These are phyloP conservation scores for Quercus gilva DNA, from an alignment of 306 rosid genomes.

Conservation along the genomic window DNA sequence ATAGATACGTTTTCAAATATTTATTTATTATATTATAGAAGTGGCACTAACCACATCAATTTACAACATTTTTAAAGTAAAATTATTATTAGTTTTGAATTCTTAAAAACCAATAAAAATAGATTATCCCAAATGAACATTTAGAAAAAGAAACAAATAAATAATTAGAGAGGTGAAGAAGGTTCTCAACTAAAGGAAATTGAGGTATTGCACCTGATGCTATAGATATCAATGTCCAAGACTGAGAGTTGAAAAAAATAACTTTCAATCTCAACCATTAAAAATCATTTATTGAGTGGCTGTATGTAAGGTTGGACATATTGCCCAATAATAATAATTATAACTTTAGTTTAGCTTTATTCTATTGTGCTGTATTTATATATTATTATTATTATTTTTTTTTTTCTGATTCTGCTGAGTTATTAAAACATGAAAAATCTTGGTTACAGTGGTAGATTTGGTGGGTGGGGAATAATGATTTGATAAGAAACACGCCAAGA, in stretches of 20 bases:
- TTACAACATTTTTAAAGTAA: no score
- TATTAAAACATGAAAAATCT: not conserved
- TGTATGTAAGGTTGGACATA: not conserved
- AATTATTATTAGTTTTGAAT: no score
- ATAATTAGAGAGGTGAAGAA: not conserved
- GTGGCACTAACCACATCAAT: no score
- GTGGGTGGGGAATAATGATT: slow-evolving; percentile 40
- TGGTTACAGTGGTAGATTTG: slow-evolving; percentile 17
- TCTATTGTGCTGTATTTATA: not conserved
- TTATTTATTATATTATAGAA: no score
- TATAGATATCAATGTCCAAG: no score
- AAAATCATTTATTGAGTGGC: not conserved
- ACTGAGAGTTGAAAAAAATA: no score
- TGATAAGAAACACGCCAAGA: slow-evolving; percentile 2
- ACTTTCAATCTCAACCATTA: no score
- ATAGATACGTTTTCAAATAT: no score
- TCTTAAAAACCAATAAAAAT: no score
- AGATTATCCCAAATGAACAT: no score
- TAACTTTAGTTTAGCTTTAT: not conserved
- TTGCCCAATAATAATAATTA: not conserved
- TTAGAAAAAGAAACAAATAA: no score
- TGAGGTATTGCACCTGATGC: no score
- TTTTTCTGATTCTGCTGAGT: not conserved
- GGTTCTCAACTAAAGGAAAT: not conserved
- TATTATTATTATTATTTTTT: not conserved